phyloP scores from a whole-genome alignment of 1,139 yeast species.

The Pichia sp. region DNA sequence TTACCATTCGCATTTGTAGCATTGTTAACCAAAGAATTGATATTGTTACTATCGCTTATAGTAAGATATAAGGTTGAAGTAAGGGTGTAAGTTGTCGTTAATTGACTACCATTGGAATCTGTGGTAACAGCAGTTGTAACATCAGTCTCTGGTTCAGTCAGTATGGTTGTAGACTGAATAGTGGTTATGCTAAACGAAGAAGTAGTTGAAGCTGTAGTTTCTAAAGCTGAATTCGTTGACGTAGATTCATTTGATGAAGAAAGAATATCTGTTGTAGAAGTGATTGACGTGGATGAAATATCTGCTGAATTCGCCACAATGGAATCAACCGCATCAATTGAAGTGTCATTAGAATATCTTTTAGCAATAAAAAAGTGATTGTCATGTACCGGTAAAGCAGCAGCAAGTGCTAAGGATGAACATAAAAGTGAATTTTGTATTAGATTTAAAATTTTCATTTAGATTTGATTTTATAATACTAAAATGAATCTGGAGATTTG shows the following conservation, averaged over 20 bases:
- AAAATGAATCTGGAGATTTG: not conserved
- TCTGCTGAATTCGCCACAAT: too few species aligned
- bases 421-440: constrained; percentile 1
- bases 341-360: constrained; percentile 21
- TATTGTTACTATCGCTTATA: not conserved
- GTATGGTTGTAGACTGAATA: too few species aligned
- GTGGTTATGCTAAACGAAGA: too few species aligned
- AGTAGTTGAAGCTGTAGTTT: too few species aligned
- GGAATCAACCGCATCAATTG: not conserved
- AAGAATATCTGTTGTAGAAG: constrained; percentile 2
- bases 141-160: not conserved
- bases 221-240: too few species aligned
- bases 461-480: too few species aligned
- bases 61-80: constrained; percentile 27
- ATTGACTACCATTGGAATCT: constrained; percentile 13
- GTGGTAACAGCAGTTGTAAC: not conserved
- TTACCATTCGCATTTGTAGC: not conserved
- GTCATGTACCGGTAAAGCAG: constrained; percentile 12
- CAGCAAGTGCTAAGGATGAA: constrained; percentile 14
- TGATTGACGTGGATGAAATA: not conserved
- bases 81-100: constrained; percentile 28
- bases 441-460: not conserved
- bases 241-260: not conserved
- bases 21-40: too few species aligned
- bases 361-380: constrained; percentile 17